A percentile compares a stretch with the other conserved stretches of the same genome.
Conservation (phyloP, 768 basidiomycete species). For the Suillus decipiens region DNA sequence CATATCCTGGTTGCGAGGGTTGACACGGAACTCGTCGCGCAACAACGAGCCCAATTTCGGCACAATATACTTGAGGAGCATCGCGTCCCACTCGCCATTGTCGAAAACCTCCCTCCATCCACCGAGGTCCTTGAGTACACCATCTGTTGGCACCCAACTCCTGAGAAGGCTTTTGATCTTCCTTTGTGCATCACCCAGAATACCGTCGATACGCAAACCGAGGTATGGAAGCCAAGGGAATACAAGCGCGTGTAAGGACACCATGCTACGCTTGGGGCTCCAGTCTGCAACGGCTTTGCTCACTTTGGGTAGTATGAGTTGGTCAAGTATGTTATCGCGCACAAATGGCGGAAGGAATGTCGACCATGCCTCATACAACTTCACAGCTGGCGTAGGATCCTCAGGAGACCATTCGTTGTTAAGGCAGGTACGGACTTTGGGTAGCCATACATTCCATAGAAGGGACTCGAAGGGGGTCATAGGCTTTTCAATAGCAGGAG, state of each 20-base stretch:
- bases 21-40: constrained; percentile 85
- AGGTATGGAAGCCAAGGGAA: constrained; percentile 97
- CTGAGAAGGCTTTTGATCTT: constrained; percentile 82
- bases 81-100: constrained; percentile 82
- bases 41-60: constrained; percentile 86
- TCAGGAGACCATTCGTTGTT: constrained; percentile 93
- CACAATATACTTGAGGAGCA: constrained; percentile 88
- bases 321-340: constrained; percentile 92
- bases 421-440: constrained; percentile 87
- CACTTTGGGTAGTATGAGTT: constrained; percentile 93
- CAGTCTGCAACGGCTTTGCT: constrained; percentile 82
- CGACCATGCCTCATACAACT: constrained; percentile 87
- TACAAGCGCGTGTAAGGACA: constrained; percentile 75
- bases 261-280: constrained; percentile 60
- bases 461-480: constrained; percentile 98
- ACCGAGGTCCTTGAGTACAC: constrained; percentile 70
- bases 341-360: constrained; percentile 88
- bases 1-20: constrained; percentile 91
- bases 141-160: constrained; percentile 71
- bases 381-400: constrained; percentile 72
- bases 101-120: constrained; percentile 90
- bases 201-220: constrained; percentile 76
- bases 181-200: constrained; percentile 85
- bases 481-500: constrained; percentile 45
- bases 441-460: constrained; percentile 94